phyloP scores from a whole-genome alignment of 2,329 filamentous ascomycete species.

The Calonectria hawksworthii region DNA sequence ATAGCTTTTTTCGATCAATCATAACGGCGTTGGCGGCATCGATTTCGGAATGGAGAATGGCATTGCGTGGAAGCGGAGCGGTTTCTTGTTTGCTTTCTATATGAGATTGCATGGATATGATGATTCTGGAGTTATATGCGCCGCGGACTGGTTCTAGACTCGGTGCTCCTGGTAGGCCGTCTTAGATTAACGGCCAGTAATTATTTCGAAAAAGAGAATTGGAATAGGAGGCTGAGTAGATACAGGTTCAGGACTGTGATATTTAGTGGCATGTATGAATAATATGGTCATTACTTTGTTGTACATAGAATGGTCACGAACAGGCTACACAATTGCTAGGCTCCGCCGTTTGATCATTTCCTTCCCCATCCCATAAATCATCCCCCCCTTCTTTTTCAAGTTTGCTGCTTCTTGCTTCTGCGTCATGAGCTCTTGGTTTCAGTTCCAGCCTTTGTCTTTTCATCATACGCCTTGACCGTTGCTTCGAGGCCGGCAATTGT shows the following conservation, averaged over 20 bases:
- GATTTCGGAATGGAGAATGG: not conserved
- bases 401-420: not conserved
- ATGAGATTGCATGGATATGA: slow-evolving; percentile 8
- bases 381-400: too few species aligned
- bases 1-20: slow-evolving; percentile 1
- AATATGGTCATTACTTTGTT: slow-evolving; percentile 14
- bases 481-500: slow-evolving; percentile 55
- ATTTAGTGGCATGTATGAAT: slow-evolving; percentile 12
- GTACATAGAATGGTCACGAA: not conserved
- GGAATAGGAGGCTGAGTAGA: not conserved
- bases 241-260: not conserved
- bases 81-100: slow-evolving; percentile 12
- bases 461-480: slow-evolving; percentile 53
- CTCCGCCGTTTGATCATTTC: not conserved
- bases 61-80: not conserved
- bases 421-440: slow-evolving; percentile 37
- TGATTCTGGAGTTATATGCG: slow-evolving; percentile 16
- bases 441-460: slow-evolving; percentile 34
- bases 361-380: not conserved
- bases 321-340: not conserved
- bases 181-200: not conserved
- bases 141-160: slow-evolving; percentile 2
- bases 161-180: not conserved
- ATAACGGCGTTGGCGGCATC: slow-evolving; percentile 19
- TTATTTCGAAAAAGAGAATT: not conserved